Evolutionary conservation across 116 monocot species (phyloP), one percentile per base, ranked within the genome.

Genomic region (Thalassia testudinum): DNA sequence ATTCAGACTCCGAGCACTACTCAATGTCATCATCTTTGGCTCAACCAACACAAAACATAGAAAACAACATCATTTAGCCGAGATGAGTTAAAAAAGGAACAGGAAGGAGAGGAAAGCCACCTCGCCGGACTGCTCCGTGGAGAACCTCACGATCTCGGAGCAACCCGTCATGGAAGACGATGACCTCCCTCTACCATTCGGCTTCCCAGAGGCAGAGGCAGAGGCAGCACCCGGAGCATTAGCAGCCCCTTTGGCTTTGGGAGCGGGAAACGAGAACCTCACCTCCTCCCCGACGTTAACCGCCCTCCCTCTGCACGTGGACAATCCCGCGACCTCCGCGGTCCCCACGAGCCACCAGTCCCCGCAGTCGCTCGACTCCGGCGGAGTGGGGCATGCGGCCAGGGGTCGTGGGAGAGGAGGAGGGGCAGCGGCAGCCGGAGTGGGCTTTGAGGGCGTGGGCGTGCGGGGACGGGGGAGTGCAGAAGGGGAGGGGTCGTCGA

Each of bases 81-180:
- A 34, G 30, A 34, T 3, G 10, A 34, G 30, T 5, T 5, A 34
- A 34, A 34, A 34, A 34, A 34, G n/a, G 30, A 34, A 34, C 3
- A 10, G 30, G 10, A 34, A 13, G 43, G 12, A 21, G 14, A 29
- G 2, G 38, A 1, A 23, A 0, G 24, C 22, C 45, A 80, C 89
- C 83, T 93, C 95, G 24, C 76, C 95, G 15, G 72, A 65, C 19
- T 77, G 61, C 19, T 59, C 22, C 0, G 88, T 78, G 18, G 83
- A 88, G 70, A 95, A 95, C 21, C 95, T 73, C 42, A 81, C 81
- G 17, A 95, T 95, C 70, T 88, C 85, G 0, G 85, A 87, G 47
- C 70, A 82, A 52, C 79, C 61, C 51, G 72, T 30, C 30, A n/a
- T n/a, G n/a, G n/a, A 5, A 47, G 6, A n/a, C 24, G 18, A 12